Evolutionary conservation across 108 stramenopile species (phyloP), one percentile per base, ranked within the genome.

Genomic region (Conticribra guillardii): DNA sequence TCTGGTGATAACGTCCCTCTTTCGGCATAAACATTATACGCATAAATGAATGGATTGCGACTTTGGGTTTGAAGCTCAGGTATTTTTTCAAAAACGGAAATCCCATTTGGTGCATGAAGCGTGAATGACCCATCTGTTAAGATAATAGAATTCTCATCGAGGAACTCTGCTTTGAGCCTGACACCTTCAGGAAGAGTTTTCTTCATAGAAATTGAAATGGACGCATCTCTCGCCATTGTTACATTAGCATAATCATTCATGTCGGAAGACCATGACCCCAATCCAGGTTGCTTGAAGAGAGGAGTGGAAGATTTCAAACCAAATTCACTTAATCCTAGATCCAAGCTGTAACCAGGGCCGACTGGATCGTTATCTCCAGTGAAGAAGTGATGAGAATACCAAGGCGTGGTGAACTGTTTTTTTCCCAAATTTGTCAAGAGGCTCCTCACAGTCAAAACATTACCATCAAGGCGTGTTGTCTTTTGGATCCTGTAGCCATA

Each of bases 381-480:
- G 50, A 90, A 93, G 61, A 93, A 86, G 68, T 90, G 86, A 66
- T 93, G 92, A 17, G 89, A 89, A 68, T 93, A 93, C 89, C 89
- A 90, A 18, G 87, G 86, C 2, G 92, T 93, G 3, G 86, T 80
- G 62, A 93, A 90, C 22, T 85, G 65, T 19, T 84, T 82, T 53
- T 71, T 67, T 51, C 92, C 92, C 19, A 84, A 37, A 77, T 93
- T 93, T 17, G 88, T 85, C 71, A 93, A 53, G 16, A 69, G 59
- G 22, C 84, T 74, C 50, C 83, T 85, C 59, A 90, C 88, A 15
- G 69, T 65, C 45, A 90, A 67, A 14, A 86, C 52, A 52, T 84
- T 62, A 19, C 85, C 81, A 46, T 84, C 72, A 2, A 88, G 55
- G 9, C 69, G 60, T 32, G 82, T 82, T 31, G 79, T 83, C 60